Evolutionary conservation across 2,329 filamentous ascomycete species (phyloP).

Genomic region (Aureobasidium sp.): DNA sequence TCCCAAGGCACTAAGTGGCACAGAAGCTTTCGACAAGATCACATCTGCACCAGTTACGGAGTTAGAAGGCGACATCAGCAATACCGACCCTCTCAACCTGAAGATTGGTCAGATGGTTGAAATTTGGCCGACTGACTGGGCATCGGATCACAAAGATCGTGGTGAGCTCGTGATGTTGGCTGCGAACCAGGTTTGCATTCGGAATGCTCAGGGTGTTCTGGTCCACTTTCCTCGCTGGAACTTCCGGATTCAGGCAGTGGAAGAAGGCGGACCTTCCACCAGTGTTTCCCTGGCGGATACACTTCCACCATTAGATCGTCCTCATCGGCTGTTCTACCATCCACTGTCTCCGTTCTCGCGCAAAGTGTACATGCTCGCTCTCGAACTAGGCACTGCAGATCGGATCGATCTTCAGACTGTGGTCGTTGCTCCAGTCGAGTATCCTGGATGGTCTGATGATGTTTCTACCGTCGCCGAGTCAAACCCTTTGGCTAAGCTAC

Average conservation of each 20-base stretch:
- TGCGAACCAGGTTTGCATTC: conserved; percentile 47
- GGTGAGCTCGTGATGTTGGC: conserved; percentile 48
- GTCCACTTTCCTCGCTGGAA: conserved; percentile 55
- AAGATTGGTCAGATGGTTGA: conserved; percentile 45
- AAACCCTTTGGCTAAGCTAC: conserved; percentile 2
- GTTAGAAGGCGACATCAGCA: conserved; percentile 6
- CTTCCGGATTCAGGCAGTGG: conserved; percentile 37
- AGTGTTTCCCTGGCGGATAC: not conserved
- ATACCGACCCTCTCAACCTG: conserved; percentile 44
- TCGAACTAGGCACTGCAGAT: not conserved
- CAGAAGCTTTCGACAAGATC: conserved; percentile 44
- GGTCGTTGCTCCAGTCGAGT: conserved; percentile 2
- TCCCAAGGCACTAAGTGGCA: conserved; percentile 40
- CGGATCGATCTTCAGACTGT: not conserved
- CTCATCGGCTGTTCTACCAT: not conserved
- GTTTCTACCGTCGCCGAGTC: not conserved
- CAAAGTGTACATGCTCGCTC: conserved; percentile 1
- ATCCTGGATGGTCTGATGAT: conserved; percentile 7
- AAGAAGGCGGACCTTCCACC: not conserved
- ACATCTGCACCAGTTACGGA: conserved; percentile 31
- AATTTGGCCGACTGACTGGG: conserved; percentile 55
- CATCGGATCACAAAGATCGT: conserved; percentile 46
- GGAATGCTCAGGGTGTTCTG: conserved; percentile 34
- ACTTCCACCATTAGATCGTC: not conserved
- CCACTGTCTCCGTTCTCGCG: not conserved